Base-by-base conservation (phyloP, 768 basidiomycete genomes). In the Boletus tomentosulus region DNA sequence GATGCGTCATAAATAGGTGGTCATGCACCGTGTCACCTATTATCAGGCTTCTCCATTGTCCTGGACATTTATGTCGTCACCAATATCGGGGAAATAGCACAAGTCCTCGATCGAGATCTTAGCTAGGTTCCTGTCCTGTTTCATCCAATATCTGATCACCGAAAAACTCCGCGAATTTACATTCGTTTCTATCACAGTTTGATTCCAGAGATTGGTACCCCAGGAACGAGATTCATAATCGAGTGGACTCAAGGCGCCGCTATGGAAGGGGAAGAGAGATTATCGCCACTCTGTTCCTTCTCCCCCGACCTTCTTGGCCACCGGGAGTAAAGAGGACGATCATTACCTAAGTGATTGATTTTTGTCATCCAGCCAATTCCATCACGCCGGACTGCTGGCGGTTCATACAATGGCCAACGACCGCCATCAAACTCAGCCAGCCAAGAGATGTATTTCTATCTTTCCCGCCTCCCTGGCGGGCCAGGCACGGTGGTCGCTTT, bases 91-190 rank as follows among this genome's bases (percentile, higher is more conserved):
- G 38, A 38, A 43, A 48, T 48, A 22, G 39, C 30, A 13, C 22
- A 37, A 22, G 4, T 12, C 30, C 4, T 56, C 19, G 30, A 56
- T 56, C 54, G 13, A 48, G 55, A 55, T 48, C 41, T 13, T 27
- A 12, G n/a, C 15, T 28, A 45, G 15, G 27, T 31, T 8, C 30
- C 15, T 15, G 43, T n/a, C 10, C 30, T 46, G 44, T 28, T 34
- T 53, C 44, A 24, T 38, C 54, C 37, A 31, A 53, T 24, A 22
- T 34, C 8, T 19, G 25, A 15, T 33, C 33, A 12, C 22, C n/a
- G 37, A 19, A 19, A 30, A 50, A 43, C 52, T 54, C 54, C 52
- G 52, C 53, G 46, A 55, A 35, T 19, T 12, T 30, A 19, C 9
- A n/a, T 30, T 11, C n/a, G n/a, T 2, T n/a, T 19, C 9, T 31